Evolutionary conservation across 768 basidiomycete species (phyloP).

Genomic region (Pisolithus microcarpus): DNA sequence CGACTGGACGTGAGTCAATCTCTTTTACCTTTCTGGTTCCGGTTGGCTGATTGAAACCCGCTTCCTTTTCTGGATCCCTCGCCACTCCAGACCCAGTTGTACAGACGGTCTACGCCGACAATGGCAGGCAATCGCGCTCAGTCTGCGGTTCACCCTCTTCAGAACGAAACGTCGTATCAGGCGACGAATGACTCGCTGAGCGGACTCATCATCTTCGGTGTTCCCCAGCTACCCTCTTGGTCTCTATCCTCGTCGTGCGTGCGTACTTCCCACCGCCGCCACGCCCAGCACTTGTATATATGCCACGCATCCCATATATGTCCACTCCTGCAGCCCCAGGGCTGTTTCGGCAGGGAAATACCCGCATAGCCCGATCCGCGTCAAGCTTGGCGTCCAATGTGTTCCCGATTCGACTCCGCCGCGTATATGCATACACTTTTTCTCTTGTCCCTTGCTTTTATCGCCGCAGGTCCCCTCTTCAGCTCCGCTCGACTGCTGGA

Average conservation of each 20-base stretch:
- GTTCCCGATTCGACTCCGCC: slow-evolving; percentile 1
- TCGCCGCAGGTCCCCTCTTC: slow-evolving; percentile 2
- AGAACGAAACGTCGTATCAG: slow-evolving; percentile 36
- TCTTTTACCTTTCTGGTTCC: not conserved
- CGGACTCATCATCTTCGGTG: not conserved
- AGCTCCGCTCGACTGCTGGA: not conserved
- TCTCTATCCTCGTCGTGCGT: slow-evolving; percentile 11
- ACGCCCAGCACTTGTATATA: too few relatives aligned
- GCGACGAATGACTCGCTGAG: slow-evolving; percentile 24
- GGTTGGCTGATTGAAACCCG: not conserved
- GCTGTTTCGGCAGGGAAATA: too few relatives aligned
- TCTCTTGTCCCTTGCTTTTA: slow-evolving; percentile 5
- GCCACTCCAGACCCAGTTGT: slow-evolving; percentile 46
- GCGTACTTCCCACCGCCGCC: too few relatives aligned
- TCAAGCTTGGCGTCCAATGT: too few relatives aligned
- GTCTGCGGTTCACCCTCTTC: slow-evolving; percentile 53
- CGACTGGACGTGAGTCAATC: slow-evolving; percentile 28
- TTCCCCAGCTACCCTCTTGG: slow-evolving; percentile 7
- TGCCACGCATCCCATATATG: too few relatives aligned
- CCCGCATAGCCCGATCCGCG: too few relatives aligned
- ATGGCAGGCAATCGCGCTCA: slow-evolving; percentile 54
- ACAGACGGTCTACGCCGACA: slow-evolving; percentile 44
- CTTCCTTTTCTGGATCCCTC: not conserved
- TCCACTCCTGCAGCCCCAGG: too few relatives aligned
- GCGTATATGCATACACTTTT: not conserved